A percentile compares a stretch with the other conserved stretches of the same genome.
Evolutionary conservation across 805 yeast species (phyloP).

Genomic region (Ogataea sp.): DNA sequence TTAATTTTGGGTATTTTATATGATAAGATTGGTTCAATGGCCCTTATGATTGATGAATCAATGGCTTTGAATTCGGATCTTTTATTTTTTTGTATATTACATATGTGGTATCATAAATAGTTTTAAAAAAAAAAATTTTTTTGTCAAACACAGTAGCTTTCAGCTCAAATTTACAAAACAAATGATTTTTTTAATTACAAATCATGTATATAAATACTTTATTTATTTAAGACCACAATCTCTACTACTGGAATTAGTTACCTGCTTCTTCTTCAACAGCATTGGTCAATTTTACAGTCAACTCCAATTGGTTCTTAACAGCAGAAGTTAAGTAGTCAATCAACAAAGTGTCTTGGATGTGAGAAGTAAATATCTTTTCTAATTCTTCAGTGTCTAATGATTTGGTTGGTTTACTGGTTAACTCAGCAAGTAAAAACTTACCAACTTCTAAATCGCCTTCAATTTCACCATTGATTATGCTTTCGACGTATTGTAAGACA

Average conservation of each 20-base stretch:
- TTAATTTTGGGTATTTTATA: no score
- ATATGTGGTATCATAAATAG: no score
- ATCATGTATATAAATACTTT: no score
- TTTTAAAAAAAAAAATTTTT: no score
- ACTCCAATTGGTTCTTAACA: conserved; percentile 75
- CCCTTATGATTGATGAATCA: no score
- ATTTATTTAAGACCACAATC: not conserved
- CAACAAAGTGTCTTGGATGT: conserved; percentile 74
- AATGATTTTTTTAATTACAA: no score
- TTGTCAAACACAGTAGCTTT: no score
- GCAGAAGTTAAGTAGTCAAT: conserved; percentile 77
- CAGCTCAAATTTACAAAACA: no score
- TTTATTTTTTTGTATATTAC: no score
- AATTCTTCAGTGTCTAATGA: conserved; percentile 44
- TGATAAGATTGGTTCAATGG: no score
- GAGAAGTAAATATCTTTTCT: conserved; percentile 55
- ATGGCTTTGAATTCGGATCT: no score
- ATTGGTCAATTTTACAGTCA: conserved; percentile 67
- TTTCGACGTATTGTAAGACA: conserved; percentile 40
- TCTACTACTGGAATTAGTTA: not conserved
- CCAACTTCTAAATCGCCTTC: conserved; percentile 54
- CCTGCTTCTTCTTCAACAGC: conserved; percentile 1
- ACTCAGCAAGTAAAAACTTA: conserved; percentile 51
- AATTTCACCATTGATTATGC: conserved; percentile 32
- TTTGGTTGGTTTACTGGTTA: conserved; percentile 44